Base-by-base conservation (phyloP, 2,329 filamentous ascomycete species). In the Dendrostoma leiphaemia region DNA sequence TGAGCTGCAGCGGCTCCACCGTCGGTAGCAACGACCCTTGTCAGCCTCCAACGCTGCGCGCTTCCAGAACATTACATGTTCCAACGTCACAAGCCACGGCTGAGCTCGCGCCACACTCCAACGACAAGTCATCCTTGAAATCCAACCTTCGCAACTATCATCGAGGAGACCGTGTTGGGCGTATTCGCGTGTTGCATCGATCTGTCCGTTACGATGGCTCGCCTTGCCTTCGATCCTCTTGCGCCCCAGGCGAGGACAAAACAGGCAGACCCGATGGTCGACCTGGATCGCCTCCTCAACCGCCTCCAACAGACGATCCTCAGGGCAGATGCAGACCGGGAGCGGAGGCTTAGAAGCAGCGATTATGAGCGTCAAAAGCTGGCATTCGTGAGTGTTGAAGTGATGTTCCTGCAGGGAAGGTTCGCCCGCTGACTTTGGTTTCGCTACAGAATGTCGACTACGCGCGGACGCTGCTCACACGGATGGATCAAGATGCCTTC, bases 401-500 rank as follows among this genome's bases (percentile, higher is more conserved):
- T 5, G 15, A 13, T 32, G 19, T 9, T 3, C n/a, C 32, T 7
- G 15, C 28, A 34, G 15, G 21, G 12, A 10, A 10, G 19, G 13
- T 13, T 32, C 17, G 29, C 21, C 9, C 54, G 53, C 35, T 63
- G 35, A 54, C 49, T 57, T 48, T 50, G 21, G 34, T 49, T 47
- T 49, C 21, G 8, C 19, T 23, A 15, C 59, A 89, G 83, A 92
- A 91, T 63, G 75, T 93, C 57, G 82, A 88, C 61, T 83, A 89
- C 66, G 89, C 89, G 19, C 83, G 85, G 37, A 79, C 78, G 0
- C 78, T 89, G 28, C 81, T 92, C 53, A 80, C 86, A 19, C 84
- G 80, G 56, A 79, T 91, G 38, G 89, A 91, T 67, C 87, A 90
- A 62, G 83, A 88, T 61, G 79, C 83, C 6, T 70, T 82, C 13